A percentile compares a stretch with the other conserved stretches of the same genome.
Conservation (phyloP, 768 basidiomycete species). For the Pilatotrama ljubarskyi region DNA sequence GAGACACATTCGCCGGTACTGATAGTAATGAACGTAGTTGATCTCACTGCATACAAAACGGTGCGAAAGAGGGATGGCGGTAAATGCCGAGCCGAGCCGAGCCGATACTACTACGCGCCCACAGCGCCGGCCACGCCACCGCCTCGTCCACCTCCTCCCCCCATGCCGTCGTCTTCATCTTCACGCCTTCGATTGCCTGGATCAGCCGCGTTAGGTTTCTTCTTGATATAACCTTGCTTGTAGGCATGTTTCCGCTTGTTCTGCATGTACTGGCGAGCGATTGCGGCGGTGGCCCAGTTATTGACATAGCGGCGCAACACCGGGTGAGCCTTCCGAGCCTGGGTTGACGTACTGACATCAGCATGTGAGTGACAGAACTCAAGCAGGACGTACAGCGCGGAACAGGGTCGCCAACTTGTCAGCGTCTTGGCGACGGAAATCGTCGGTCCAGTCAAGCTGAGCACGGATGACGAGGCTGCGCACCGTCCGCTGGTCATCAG, state of each 20-base stretch:
- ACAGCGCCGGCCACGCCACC: no score
- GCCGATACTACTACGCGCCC: no score
- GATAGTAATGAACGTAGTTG: no score
- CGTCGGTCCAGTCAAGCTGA: slow-evolving; percentile 1
- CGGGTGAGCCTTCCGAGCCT: slow-evolving; percentile 14
- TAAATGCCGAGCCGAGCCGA: no score
- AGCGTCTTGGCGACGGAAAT: slow-evolving; percentile 2
- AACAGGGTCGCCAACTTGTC: not conserved
- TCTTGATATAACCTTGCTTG: slow-evolving; percentile 6
- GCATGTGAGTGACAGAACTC: not conserved
- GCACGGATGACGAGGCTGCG: not conserved
- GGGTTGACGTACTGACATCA: not conserved
- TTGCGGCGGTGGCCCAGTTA: slow-evolving; percentile 23
- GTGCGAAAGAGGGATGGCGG: no score
- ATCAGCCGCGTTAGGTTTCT: not conserved
- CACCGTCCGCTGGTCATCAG: slow-evolving; percentile 2
- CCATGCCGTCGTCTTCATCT: not conserved
- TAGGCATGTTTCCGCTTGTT: slow-evolving; percentile 16
- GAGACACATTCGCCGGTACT: no score
- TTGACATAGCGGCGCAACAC: slow-evolving; percentile 11
- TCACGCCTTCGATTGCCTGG: not conserved
- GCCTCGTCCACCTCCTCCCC: no score
- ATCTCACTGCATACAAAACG: no score
- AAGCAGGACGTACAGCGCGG: not conserved
- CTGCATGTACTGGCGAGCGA: slow-evolving; percentile 21